Evolutionary conservation across 164 flowering plant genomes (phyloP).

Genomic region (Vitis rotundifolia): DNA sequence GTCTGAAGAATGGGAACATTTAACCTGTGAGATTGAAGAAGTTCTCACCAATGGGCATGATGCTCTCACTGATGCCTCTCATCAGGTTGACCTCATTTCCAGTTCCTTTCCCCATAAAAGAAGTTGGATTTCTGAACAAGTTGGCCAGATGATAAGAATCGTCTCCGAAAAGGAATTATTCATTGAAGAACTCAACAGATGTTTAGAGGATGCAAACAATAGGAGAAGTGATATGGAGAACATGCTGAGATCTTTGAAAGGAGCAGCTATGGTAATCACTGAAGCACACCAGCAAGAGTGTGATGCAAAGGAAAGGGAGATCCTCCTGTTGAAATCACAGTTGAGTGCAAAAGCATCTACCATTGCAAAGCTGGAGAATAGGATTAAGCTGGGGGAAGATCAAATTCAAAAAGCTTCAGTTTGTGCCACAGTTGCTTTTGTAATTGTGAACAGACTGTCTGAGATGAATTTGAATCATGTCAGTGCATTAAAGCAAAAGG

Average conservation of each 20-base stretch:
- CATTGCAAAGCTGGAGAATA: conserved; percentile 41
- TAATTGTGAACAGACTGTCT: conserved; percentile 63
- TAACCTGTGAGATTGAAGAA: conserved; percentile 63
- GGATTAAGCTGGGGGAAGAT: conserved; percentile 40
- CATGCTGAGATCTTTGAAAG: conserved; percentile 84
- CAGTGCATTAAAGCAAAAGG: conserved; percentile 36
- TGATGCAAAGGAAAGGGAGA: conserved; percentile 64
- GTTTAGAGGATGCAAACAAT: conserved; percentile 69
- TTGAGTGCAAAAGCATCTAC: conserved; percentile 35
- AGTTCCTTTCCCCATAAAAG: conserved; percentile 51
- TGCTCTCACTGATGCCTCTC: conserved; percentile 60
- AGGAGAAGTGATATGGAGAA: conserved; percentile 64
- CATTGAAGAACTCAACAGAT: conserved; percentile 64
- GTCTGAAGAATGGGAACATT: conserved; percentile 63
- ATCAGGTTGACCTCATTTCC: conserved; percentile 54
- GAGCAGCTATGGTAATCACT: conserved; percentile 77
- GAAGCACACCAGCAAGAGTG: conserved; percentile 81
- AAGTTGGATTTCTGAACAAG: conserved; percentile 67
- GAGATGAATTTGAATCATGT: conserved; percentile 39
- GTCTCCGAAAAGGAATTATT: conserved; percentile 72
- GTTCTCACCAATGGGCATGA: conserved; percentile 66
- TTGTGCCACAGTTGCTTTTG: conserved; percentile 76
- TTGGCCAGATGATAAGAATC: conserved; percentile 44
- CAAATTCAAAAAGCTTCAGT: conserved; percentile 41
- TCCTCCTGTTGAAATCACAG: conserved; percentile 44